Evolutionary conservation across 2,329 filamentous ascomycete species (phyloP), one percentile per base, ranked within the genome.

Genomic region (Fusarium siculi): DNA sequence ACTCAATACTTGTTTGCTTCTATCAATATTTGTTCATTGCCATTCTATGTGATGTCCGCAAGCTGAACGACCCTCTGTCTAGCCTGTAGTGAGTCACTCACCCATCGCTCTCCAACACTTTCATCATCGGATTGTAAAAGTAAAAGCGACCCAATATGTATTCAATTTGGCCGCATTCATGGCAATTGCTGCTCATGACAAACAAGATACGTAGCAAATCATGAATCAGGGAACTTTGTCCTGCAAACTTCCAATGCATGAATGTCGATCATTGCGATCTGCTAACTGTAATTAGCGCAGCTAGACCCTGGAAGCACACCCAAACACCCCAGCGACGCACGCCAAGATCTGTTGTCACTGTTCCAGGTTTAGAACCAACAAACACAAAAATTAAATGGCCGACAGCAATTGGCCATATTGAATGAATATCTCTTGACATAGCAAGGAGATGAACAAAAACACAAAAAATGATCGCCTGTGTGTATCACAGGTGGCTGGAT

Each of bases 401-500:
- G 7, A 15, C 10, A 50, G 23, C 11, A n/a, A 21, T 25, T 25
- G 25, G 21, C 43, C 16, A 10, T 14, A 30, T n/a, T 14, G 9
- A 25, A 21, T 14, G 9, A 25, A 21, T 12, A 4, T 23, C 9
- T 15, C 25, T 25, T 25, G 25, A 25, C 25, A 25, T 25, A 25
- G 25, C 25, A 5, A 25, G 25, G 25, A 5, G 12, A 10, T 23
- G 2, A 0, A 1, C 2, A 32, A 9, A 11, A 18, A 5, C 0
- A 1, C 11, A 25, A 62, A 68, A 63, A 68, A 56, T 9, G 6
- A n/a, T 23, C 15, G 36, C 40, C 57, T 68, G 66, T 54, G 66
- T 54, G 57, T 57, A 23, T 42, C 50, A 62, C 66, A 68, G 64
- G 36, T 68, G 66, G 66, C 66, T 55, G 66, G 66, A 68, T 67